Evolutionary conservation across 495 filamentous ascomycete species (phyloP).

Genomic region (Hyaloscypha finlandica): DNA sequence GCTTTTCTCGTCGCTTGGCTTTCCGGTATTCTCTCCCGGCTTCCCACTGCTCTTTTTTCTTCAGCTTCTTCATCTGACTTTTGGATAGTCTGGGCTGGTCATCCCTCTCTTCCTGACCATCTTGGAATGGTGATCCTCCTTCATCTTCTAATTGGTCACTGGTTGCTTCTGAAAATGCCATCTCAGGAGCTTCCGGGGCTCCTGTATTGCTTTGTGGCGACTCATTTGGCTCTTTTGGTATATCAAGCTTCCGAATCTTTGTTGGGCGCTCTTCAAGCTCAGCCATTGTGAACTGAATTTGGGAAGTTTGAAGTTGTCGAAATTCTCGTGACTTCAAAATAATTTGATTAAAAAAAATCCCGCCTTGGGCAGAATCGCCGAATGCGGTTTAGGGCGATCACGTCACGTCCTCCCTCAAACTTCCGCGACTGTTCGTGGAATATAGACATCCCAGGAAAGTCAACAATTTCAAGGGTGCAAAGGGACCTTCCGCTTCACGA

Average conservation of each 20-base stretch:
- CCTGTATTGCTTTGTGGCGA: not conserved
- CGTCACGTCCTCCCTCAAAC: slow-evolving; percentile 9
- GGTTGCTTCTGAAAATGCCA: not conserved
- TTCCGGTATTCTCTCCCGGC: slow-evolving; percentile 68
- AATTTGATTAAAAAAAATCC: no score
- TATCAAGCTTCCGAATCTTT: slow-evolving; percentile 31
- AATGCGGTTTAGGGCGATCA: slow-evolving; percentile 10
- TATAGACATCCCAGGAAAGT: not conserved
- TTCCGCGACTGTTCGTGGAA: slow-evolving; percentile 16
- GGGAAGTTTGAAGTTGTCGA: not conserved
- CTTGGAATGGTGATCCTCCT: not conserved
- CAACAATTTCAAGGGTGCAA: not conserved
- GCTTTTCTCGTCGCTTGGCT: slow-evolving; percentile 69
- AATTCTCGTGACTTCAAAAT: slow-evolving; percentile 4
- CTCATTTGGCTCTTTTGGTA: not conserved
- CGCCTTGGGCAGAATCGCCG: slow-evolving; percentile 19
- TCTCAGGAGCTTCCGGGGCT: not conserved
- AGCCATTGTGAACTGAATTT: slow-evolving; percentile 23
- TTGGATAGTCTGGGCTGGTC: slow-evolving; percentile 63
- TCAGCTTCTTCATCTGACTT: slow-evolving; percentile 75
- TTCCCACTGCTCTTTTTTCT: slow-evolving; percentile 66
- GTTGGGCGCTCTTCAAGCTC: slow-evolving; percentile 31
- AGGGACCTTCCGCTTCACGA: not conserved
- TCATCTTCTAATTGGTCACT: not conserved
- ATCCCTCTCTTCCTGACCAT: slow-evolving; percentile 5